Base-by-base conservation (phyloP, 305 asterid species). In the Fraxinus sp. region DNA sequence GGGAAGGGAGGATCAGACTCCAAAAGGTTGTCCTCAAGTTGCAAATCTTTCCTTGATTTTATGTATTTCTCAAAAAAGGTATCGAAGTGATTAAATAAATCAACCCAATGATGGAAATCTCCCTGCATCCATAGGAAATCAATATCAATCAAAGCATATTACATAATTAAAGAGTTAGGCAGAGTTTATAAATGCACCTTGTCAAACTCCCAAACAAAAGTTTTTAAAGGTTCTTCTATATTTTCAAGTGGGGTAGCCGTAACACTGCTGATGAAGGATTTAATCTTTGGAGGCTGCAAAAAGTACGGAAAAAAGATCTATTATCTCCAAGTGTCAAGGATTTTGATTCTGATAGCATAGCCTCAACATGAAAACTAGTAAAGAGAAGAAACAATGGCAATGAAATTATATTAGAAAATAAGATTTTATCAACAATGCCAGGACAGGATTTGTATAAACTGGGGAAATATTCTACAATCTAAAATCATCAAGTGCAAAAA, bases 81-180 rank as follows among this genome's bases (percentile, higher is more conserved):
- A 84, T 97, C 97, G 52, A 97, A 97, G 87, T 97, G 97, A 89
- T 93, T 95, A 86, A 97, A 97, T 88, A 97, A 93, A 86, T 95
- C 99, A 39, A 92, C 98, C 99, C 99, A 97, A 32, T 97, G 99
- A 91, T 97, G 97, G 84, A 95, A 97, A 86, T 95, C 99, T 28
- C 99, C 99, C 99, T 97, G 98, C 91, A 91, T 74, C 55, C 73
- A 74, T 79, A 84, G 64, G 78, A 39, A 83, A 83, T 83, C 83
- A 88, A 87, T 20, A 74, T 81, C 86, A 74, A 44, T 59, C 14
- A 75, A 82, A 84, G 77, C 66, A 80, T 37, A 49, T 35, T 77
- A 68, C 62, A 30, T 80, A 85, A 20, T 24, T 62, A 59, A 74
- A 62, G 49, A 80, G 35, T 64, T 46, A 39, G 75, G 81, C 7